phyloP scores from a whole-genome alignment of 2,329 filamentous ascomycete species.

The Neopestalotiopsis rosae region DNA sequence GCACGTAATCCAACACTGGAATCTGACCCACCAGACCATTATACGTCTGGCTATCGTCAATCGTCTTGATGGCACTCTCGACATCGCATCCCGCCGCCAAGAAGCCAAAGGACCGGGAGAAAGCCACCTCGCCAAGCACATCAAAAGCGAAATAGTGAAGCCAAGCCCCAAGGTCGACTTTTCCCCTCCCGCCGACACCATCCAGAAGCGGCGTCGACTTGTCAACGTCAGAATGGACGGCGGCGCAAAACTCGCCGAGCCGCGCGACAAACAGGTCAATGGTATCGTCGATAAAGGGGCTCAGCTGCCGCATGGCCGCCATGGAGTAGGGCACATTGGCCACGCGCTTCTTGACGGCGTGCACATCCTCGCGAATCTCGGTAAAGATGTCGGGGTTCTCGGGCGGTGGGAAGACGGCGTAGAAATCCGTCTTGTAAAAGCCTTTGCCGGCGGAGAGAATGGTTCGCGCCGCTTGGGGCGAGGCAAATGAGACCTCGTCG shows the following conservation, averaged over 20 bases:
- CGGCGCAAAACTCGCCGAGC: constrained; percentile 45
- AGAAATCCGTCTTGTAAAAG: constrained; percentile 59
- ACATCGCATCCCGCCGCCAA: constrained; percentile 54
- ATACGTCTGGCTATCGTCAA: constrained; percentile 57
- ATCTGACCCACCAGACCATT: constrained; percentile 58
- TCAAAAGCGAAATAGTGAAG: constrained; percentile 51
- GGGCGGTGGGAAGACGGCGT: constrained; percentile 58
- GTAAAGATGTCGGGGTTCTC: constrained; percentile 65
- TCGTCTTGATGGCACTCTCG: constrained; percentile 56
- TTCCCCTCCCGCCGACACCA: background rate
- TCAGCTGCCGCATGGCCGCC: constrained; percentile 57
- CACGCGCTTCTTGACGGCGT: constrained; percentile 60
- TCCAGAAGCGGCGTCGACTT: constrained; percentile 20
- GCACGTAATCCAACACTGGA: constrained; percentile 52
- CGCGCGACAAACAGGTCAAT: constrained; percentile 50
- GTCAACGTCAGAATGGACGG: constrained; percentile 4
- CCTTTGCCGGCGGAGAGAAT: constrained; percentile 55
- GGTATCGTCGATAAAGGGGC: constrained; percentile 56
- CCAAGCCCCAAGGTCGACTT: constrained; percentile 53
- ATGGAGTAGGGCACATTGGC: constrained; percentile 58
- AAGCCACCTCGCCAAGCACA: constrained; percentile 58
- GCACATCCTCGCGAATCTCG: constrained; percentile 58
- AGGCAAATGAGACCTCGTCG: constrained; percentile 52
- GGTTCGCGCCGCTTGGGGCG: constrained; percentile 49
- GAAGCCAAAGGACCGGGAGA: constrained; percentile 58